Evolutionary conservation across 2,329 filamentous ascomycete species (phyloP).

Genomic region (Calonectria ilicicola): DNA sequence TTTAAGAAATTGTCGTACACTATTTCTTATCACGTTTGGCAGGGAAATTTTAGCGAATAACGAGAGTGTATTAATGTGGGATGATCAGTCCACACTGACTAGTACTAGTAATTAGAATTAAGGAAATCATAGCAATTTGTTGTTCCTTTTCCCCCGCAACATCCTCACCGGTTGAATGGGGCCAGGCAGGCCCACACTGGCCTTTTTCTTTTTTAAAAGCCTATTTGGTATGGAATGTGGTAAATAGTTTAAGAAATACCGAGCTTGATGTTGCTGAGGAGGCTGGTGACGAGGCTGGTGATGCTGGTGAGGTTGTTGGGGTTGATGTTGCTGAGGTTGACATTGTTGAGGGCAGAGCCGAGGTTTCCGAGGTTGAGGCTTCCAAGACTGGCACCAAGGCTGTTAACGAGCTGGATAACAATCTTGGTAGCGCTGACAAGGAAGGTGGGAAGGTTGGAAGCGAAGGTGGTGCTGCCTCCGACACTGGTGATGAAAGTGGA

Average conservation of each 20-base stretch:
- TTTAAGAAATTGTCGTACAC: not conserved
- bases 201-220: no score
- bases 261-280: not conserved
- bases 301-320: no score
- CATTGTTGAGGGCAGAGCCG: not conserved
- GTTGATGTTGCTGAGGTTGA: not conserved
- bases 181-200: no score
- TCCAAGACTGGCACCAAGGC: not conserved
- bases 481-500: not conserved
- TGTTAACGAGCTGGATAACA: not conserved
- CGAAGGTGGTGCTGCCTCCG: not conserved
- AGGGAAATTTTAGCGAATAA: not conserved
- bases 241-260: not conserved
- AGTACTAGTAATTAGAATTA: conserved; percentile 10
- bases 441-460: not conserved
- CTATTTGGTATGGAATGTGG: no score
- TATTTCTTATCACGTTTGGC: not conserved
- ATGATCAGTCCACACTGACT: conserved; percentile 13
- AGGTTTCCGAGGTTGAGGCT: not conserved
- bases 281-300: not conserved
- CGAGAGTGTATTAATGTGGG: conserved; percentile 4
- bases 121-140: not conserved
- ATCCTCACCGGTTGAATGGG: no score
- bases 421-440: not conserved
- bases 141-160: no score